Evolutionary conservation across 2,329 filamentous ascomycete genomes (phyloP).

Genomic region (Ophiostoma piceae): DNA sequence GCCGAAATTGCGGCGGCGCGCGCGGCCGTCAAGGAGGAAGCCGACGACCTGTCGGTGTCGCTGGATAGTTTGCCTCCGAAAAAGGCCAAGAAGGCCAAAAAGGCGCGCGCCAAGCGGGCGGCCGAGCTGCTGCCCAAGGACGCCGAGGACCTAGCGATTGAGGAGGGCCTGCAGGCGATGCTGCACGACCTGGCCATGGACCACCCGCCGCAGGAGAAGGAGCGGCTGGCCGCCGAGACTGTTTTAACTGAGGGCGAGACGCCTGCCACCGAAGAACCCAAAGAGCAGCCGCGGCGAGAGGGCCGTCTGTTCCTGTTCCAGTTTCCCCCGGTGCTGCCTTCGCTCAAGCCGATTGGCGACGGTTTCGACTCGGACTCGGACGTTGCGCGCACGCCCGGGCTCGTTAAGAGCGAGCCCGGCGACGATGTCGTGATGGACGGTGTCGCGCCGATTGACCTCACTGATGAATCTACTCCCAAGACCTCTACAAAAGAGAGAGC

Average conservation of each 20-base stretch:
- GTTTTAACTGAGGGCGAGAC: background rate
- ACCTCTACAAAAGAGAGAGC: background rate
- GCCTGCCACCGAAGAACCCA: background rate
- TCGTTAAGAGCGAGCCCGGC: constrained; percentile 41
- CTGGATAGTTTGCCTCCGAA: background rate
- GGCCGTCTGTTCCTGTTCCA: constrained; percentile 61
- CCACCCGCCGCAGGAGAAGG: constrained; percentile 17
- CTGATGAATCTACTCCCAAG: constrained; percentile 26
- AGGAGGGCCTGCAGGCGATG: constrained; percentile 40
- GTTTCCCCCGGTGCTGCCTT: constrained; percentile 57
- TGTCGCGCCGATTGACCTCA: constrained; percentile 41
- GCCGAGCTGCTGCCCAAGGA: constrained; percentile 35
- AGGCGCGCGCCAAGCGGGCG: constrained; percentile 26
- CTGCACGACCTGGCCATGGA: constrained; percentile 41
- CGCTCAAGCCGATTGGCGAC: constrained; percentile 37
- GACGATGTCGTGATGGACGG: constrained; percentile 38
- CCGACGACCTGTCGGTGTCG: constrained; percentile 24
- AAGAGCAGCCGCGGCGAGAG: constrained; percentile 34
- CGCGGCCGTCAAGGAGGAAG: constrained; percentile 25
- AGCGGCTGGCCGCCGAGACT: background rate
- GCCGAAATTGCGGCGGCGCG: constrained; percentile 22
- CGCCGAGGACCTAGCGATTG: constrained; percentile 38
- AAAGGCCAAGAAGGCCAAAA: constrained; percentile 14
- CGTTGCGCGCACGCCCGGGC: background rate
- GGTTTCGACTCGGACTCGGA: background rate